Evolutionary conservation across 345 rosid species (phyloP).

Genomic region (Lepidium africanum): DNA sequence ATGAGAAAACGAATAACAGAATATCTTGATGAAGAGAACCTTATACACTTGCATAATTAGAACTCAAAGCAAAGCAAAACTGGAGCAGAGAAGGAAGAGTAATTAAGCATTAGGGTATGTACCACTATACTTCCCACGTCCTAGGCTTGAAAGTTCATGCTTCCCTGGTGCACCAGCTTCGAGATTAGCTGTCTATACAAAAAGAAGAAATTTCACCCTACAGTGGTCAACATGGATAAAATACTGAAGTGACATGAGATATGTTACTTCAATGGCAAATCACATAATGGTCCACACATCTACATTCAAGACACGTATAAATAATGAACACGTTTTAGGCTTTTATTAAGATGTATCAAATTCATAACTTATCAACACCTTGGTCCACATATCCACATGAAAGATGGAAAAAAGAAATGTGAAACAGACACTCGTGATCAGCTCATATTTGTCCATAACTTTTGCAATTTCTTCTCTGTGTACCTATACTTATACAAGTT

Average conservation of each 20-base stretch:
- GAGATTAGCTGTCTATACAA: slow-evolving; percentile 63
- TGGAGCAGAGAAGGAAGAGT: not conserved
- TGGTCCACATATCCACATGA: slow-evolving; percentile 1
- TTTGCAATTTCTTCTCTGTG: not conserved
- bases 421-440: not conserved
- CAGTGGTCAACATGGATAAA: not conserved
- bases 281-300: not conserved
- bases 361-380: not conserved
- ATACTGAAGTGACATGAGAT: not conserved
- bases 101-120: slow-evolving; percentile 11
- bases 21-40: not conserved
- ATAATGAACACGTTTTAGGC: not conserved
- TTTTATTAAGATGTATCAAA: not conserved
- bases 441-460: not conserved
- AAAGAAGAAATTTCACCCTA: not conserved
- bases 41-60: not conserved
- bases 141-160: slow-evolving; percentile 63
- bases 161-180: slow-evolving; percentile 75
- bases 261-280: not conserved
- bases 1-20: not conserved
- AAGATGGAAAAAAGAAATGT: not conserved
- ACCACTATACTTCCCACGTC: slow-evolving; percentile 84
- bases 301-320: not conserved
- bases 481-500: not conserved
- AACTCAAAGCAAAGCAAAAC: slow-evolving; percentile 1